These are phyloP conservation scores for Salvia miltiorrhiza DNA, from an alignment of 257 asterid genomes.

Conservation along the genomic window DNA sequence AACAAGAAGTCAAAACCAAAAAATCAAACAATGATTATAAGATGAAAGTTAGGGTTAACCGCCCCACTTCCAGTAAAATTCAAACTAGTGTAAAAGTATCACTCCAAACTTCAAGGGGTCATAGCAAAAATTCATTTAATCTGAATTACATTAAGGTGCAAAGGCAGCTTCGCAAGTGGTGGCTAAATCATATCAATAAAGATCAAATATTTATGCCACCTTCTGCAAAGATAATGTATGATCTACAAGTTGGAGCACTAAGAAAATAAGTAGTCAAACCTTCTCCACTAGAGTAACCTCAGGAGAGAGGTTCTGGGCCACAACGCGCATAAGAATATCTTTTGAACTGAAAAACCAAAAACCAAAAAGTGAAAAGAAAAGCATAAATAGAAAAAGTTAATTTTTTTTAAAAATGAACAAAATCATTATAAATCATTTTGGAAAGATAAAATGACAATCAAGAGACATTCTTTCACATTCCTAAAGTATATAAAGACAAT, in stretches of 20 bases:
- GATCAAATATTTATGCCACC: background rate
- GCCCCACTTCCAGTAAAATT: conserved; percentile 6
- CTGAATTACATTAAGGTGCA: background rate
- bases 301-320: conserved; percentile 88
- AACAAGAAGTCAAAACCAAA: conserved; percentile 13
- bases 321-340: conserved; percentile 92
- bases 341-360: conserved; percentile 86
- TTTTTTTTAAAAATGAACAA: too few species aligned
- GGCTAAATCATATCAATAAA: background rate
- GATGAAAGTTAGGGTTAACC: background rate
- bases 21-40: conserved; percentile 1
- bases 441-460: too few species aligned
- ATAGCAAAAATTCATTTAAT: background rate
- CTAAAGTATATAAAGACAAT: conserved; percentile 23
- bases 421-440: too few species aligned
- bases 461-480: conserved; percentile 21
- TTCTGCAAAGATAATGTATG: background rate
- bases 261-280: conserved; percentile 42
- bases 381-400: too few species aligned
- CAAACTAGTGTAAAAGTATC: background rate
- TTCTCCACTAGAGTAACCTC: conserved; percentile 89
- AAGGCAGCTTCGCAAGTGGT: conserved; percentile 6
- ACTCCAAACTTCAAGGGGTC: conserved; percentile 3
- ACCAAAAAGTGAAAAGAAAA: background rate
- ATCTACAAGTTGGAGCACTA: conserved; percentile 3